Percentiles rank a stretch among this genome's conserved stretches.
These are phyloP conservation scores for Trichoderma simmonsii DNA, from an alignment of 2,329 filamentous ascomycete genomes.

Conservation along the genomic window DNA sequence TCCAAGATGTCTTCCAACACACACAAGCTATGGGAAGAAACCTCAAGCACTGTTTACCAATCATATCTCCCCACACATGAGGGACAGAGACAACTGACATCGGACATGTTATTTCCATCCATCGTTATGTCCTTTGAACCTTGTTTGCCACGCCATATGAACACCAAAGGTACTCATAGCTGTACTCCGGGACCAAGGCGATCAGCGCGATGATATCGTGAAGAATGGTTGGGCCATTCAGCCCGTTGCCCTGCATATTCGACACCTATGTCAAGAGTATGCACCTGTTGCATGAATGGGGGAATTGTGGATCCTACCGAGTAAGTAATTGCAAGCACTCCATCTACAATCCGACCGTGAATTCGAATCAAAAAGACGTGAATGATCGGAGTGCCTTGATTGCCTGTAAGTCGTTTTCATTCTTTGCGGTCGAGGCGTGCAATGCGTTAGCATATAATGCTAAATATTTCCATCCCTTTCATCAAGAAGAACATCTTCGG, in stretches of 20 bases:
- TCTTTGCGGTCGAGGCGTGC: not conserved
- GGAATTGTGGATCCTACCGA: not conserved
- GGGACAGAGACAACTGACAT: not conserved
- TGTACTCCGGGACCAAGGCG: not conserved
- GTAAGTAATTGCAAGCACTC: not conserved
- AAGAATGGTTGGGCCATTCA: not conserved
- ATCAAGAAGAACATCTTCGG: not conserved
- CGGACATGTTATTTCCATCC: not conserved
- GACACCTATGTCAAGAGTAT: not conserved
- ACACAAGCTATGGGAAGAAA: not conserved
- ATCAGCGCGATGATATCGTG: not conserved
- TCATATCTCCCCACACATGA: not conserved
- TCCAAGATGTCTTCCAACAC: not conserved
- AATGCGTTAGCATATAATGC: not conserved
- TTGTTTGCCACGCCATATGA: not conserved
- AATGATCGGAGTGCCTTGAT: not conserved
- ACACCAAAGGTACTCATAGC: not conserved
- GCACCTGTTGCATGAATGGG: not conserved
- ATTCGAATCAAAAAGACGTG: not conserved
- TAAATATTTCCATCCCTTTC: not conserved
- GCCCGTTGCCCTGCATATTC: not conserved
- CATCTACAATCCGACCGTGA: not conserved
- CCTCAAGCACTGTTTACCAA: not conserved
- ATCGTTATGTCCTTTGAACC: not conserved
- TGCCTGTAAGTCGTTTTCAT: not conserved